phyloP scores from a whole-genome alignment of 257 asterid genomes.

The Osmanthus fragrans region DNA sequence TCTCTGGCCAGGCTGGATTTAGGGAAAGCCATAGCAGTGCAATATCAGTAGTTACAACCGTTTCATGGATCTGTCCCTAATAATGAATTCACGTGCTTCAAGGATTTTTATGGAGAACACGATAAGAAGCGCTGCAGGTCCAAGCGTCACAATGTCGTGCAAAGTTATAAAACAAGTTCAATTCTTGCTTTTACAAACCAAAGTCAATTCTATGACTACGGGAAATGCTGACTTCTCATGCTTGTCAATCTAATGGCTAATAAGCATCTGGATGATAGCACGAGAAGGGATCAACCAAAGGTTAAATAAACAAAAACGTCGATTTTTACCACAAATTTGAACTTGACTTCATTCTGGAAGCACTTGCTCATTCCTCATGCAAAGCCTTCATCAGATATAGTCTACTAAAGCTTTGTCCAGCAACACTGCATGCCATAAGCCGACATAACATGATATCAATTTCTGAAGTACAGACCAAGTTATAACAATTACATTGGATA shows the following conservation, averaged over 20 bases:
- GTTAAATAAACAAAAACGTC: not conserved
- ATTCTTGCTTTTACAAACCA: not conserved
- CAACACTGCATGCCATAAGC: constrained; percentile 56
- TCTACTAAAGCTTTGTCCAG: constrained; percentile 90
- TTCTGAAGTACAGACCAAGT: not conserved
- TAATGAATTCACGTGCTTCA: too few species aligned
- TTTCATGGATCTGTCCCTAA: too few species aligned
- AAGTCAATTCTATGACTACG: not conserved
- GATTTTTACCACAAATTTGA: not conserved
- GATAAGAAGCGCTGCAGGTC: not conserved
- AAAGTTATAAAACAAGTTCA: not conserved
- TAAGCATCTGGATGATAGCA: not conserved
- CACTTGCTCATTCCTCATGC: constrained; percentile 36
- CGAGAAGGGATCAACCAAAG: not conserved
- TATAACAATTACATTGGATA: not conserved
- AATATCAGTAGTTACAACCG: not conserved
- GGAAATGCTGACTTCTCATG: not conserved
- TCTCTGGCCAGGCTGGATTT: constrained; percentile 21
- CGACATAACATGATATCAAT: not conserved
- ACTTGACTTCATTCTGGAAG: not conserved
- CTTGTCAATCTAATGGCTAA: not conserved
- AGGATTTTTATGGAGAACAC: too few species aligned
- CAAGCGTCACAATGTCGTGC: not conserved
- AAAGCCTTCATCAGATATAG: constrained; percentile 88
- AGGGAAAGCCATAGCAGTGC: constrained; percentile 19